Evolutionary conservation across 495 filamentous ascomycete species (phyloP).

Genomic region (Oidiodendron maius): DNA sequence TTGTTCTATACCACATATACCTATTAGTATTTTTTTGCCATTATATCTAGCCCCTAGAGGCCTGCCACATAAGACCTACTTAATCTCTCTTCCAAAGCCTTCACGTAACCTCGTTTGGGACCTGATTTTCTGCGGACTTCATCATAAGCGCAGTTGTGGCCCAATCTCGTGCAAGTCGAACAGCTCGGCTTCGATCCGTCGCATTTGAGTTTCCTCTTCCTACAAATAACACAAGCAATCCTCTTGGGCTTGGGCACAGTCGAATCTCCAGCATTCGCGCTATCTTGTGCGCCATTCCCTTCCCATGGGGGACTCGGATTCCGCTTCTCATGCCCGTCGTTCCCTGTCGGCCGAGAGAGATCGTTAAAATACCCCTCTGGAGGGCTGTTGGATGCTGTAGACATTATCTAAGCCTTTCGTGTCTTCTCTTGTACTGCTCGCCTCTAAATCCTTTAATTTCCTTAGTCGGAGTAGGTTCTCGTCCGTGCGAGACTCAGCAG

Average conservation of each 20-base stretch:
- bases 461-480: no score
- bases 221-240: conserved; percentile 94
- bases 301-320: conserved; percentile 25
- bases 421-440: no score
- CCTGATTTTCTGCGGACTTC: conserved; percentile 97
- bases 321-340: conserved; percentile 24
- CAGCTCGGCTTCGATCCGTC: conserved; percentile 78
- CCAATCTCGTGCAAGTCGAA: conserved; percentile 82
- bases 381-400: conserved; percentile 33
- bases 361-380: conserved; percentile 50
- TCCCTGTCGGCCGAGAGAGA: conserved; percentile 37
- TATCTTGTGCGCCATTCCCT: conserved; percentile 20
- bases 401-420: no score
- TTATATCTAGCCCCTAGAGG: background rate
- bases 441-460: no score
- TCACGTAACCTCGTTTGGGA: conserved; percentile 96
- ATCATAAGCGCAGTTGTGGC: conserved; percentile 91
- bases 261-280: conserved; percentile 46
- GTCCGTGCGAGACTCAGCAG: no score
- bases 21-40: background rate
- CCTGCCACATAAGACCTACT: no score
- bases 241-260: conserved; percentile 79
- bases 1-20: conserved; percentile 56
- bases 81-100: conserved; percentile 88
- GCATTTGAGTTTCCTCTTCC: conserved; percentile 86